Evolutionary conservation across 2,329 filamentous ascomycete species (phyloP), one percentile per base, ranked within the genome.

Genomic region (Boeremia lycopersici): DNA sequence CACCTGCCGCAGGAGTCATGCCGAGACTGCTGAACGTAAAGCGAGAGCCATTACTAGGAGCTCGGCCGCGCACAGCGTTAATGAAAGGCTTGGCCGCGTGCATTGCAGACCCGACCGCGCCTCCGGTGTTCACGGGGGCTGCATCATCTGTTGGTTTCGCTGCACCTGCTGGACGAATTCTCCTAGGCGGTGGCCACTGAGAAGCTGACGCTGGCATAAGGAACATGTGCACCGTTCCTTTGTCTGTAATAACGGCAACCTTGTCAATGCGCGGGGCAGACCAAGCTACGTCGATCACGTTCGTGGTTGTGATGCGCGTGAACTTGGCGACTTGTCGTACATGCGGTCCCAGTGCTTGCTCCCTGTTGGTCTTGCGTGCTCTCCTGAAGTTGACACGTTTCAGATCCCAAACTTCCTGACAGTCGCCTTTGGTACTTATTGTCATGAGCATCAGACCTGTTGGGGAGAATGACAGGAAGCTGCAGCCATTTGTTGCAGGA

Each of bases 181-280:
- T 77, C 40, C 79, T 78, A 36, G 86, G 87, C 23, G 92, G 90
- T 35, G 93, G 93, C 93, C 93, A 96, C 62, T 89, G 86, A 65
- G 93, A 93, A 4, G 91, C 90, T 59, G 86, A 89, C 40, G 86
- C 82, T 8, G 92, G 91, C 74, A 98, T 85, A 62, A 96, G 90
- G 61, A 96, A 88, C 38, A 98, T 84, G 76, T 99, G 95, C 10
- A 97, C 87, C 8, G 95, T 99, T n/a, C 93, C 92, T 64, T 93
- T 90, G 68, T 96, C 91, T 0, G 95, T 98, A 25, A 97, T 86
- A 77, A 99, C 87, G 1, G 93, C 93, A 34, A 96, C 78, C 54
- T 90, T 88, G 70, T 96, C 90, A 19, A 90, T 91, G 51, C 88
- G 87, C 3, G 90, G 90, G 49, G 85, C 84, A 1, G 89, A 89